Evolutionary conservation across 1,284 basidiomycete genomes (phyloP), one percentile per base, ranked within the genome.

Genomic region (Ceratobasidium sp.): DNA sequence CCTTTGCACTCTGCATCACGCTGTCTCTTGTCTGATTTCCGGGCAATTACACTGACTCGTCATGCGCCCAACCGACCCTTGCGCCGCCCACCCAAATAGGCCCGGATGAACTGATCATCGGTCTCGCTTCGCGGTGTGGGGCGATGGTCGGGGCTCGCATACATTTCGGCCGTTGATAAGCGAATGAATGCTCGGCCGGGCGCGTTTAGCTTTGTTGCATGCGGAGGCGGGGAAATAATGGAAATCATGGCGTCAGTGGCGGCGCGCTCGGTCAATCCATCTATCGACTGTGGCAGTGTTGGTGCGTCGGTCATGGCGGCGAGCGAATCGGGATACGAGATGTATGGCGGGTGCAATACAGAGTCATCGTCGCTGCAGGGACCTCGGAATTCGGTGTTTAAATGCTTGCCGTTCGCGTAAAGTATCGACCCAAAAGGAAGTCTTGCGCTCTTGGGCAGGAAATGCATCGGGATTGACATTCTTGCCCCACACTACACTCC

Each of bases 241-340:
- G 22, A 53, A 1, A 24, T 53, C n/a, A 53, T 53, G 49, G 49
- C 49, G 49, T 53, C 49, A 53, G 49, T 53, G 49, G 49, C 49
- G 49, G 49, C 49, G 49, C 3, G 22, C 49, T 53, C 49, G 49
- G 49, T 53, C 49, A 53, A 19, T 53, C n/a, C n/a, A 53, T 24
- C 22, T 22, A 53, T 53, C 49, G 49, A 2, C 46, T 5, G 49
- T 53, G 49, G 49, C 49, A 22, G 49, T 53, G 49, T 24, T 9
- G n/a, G 31, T 6, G 31, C 31, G 31, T 34, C 31, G 31, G 31
- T 34, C 49, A n/a, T n/a, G 49, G 19, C 3, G 22, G 22, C 3
- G 31, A 6, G 3, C 2, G 31, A 34, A 34, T 34, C 31, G 31
- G 31, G 31, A n/a, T n/a, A n/a, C n/a, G n/a, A n/a, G n/a, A n/a